Conservation (phyloP, 805 yeast genomes). For the Clavispora santaluciae region DNA sequence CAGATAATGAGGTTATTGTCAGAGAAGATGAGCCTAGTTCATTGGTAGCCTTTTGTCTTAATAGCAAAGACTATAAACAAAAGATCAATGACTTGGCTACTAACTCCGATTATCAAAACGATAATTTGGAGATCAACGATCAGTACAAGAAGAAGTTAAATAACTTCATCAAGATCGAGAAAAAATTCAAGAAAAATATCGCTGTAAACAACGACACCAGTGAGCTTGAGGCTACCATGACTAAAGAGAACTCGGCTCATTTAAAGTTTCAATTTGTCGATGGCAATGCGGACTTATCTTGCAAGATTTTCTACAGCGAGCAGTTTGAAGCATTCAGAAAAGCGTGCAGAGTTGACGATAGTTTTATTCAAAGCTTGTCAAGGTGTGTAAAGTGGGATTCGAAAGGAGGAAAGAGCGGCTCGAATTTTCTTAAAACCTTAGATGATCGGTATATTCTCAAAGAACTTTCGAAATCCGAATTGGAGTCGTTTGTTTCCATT, state of each 20-base stretch:
- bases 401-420: conserved; percentile 94
- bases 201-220: conserved; percentile 20
- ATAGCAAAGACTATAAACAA: conserved; percentile 74
- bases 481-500: conserved; percentile 90
- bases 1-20: conserved; percentile 88
- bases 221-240: conserved; percentile 62
- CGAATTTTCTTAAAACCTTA: conserved; percentile 84
- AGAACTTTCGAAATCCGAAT: conserved; percentile 80
- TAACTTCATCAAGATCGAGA: conserved; percentile 38
- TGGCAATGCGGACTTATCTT: conserved; percentile 74
- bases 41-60: conserved; percentile 84
- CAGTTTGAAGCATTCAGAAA: conserved; percentile 92
- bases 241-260: conserved; percentile 82
- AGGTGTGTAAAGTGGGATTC: conserved; percentile 96
- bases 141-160: conserved; percentile 29
- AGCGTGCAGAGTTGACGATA: conserved; percentile 71
- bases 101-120: conserved; percentile 8
- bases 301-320: conserved; percentile 92
- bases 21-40: conserved; percentile 97
- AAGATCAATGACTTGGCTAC: conserved; percentile 44
- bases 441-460: conserved; percentile 88
- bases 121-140: conserved; percentile 24
- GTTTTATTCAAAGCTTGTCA: conserved; percentile 82
- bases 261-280: conserved; percentile 88
- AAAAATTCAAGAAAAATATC: conserved; percentile 32